Base-by-base conservation (phyloP, 441 rosid genomes). In the Euphorbia neoarborescens region DNA sequence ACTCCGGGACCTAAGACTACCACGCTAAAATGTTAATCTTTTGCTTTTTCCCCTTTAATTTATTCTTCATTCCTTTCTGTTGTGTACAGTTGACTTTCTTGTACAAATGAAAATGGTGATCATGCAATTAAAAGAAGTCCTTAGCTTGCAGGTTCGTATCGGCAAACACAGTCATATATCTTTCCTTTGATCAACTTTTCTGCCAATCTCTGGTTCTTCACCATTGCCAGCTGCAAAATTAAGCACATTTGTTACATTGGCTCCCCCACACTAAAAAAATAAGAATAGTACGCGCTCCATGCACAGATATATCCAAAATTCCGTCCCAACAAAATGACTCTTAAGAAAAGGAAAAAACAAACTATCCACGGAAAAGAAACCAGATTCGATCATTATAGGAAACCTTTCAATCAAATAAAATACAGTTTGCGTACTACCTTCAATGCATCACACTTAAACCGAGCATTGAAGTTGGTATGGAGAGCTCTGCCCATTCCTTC, bases 401-500 rank as follows among this genome's bases (percentile, higher is more conserved):
- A 15, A 60, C 30, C 6, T 22, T 22, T 59, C 30, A 34, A 65
- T 28, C 32, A 5, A 28, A 19, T 5, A 8, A 58, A 37, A 13
- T 15, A 19, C 0, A 19, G 2, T 4, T 28, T 10, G 68, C 17
- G 46, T 66, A 30, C 35, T 87, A 88, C 99, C 97, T 94, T 95
- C 58, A 95, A 80, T 56, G 90, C 96, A 61, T 95, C 99, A 65
- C 99, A 88, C 77, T 87, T 83, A 75, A 95, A 92, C 65, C 51
- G 85, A 57, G 98, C 95, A 65, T 86, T 86, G 80, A 88, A 88
- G 77, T 95, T 92, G 66, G 98, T 95, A 50, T 92, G 99, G 50
- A 95, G 93, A 77, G 98, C 70, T 84, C 99, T 90, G 66, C 99
- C 99, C 99, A 95, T 95, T 35, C 99, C 99, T 82, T 95, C 98